Evolutionary conservation across 2,329 filamentous ascomycete species (phyloP), one percentile per base, ranked within the genome.

Genomic region (Tolypocladium ophioglossoides): DNA sequence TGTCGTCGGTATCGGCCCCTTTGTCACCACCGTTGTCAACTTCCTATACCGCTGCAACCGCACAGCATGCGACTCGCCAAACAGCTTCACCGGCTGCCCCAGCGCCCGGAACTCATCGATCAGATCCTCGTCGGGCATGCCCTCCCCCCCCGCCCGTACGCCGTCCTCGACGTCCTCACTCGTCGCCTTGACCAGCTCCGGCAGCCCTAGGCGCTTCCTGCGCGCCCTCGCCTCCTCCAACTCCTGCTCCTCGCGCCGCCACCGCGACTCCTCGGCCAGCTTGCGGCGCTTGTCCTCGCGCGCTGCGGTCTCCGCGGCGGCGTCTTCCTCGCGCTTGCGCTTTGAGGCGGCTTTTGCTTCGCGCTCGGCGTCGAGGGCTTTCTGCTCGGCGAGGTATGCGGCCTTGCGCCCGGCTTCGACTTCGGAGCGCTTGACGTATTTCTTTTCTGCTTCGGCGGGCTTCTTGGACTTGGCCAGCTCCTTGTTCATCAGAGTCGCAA

Each of bases 401-500:
- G 84, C 86, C 65, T 87, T 77, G 52, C 94, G 86, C 63, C 88
- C 83, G 52, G 87, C 86, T 77, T 99, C 94, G 61, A 90, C 69
- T 61, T 99, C 92, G 60, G 87, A 85, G 60, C 91, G 89, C 63
- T 89, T 91, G 58, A 89, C 73, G 69, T 90, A 97, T 71, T 95
- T 96, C 64, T 86, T 85, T 40, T 70, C 64, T 18, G 73, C 58
- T 52, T 72, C 61, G 44, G 72, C 61, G 44, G 71, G 61, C 53
- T 79, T 72, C 70, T 89, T 89, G 61, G 85, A 78, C 70, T 94
- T 95, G 64, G 88, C 83, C 65, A 99, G 94, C 72, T 96, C 91
- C 67, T 90, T 87, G 64, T 88, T 84, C 89, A 99, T 95, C 50
- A 99, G 76, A 38, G 90, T 83, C 57, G 91, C 91, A 75, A 99